Evolutionary conservation across 352 stramenopile genomes (phyloP), one percentile per base, ranked within the genome.

Genomic region (Thraustotheca clavata): DNA sequence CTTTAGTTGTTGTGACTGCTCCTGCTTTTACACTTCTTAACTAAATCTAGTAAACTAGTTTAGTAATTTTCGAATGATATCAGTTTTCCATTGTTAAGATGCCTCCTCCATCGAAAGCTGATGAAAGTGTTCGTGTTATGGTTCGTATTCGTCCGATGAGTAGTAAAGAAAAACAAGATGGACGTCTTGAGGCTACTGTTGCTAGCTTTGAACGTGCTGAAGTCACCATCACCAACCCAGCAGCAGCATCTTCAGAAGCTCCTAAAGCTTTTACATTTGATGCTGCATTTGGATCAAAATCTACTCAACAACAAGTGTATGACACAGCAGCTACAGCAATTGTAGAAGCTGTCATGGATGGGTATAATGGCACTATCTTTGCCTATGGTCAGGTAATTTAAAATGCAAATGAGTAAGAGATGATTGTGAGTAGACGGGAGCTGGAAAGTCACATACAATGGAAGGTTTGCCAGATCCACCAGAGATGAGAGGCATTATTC

Each of bases 241-340:
- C 80, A 38, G 79, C 69, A 0, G 72, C 72, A 4, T 65, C 75
- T 24, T 77, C 73, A 1, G 89, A 97, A 49, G 80, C 85, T 6
- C 87, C 89, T 14, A 99, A 98, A 69, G 89, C 76, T 26, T 99
- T 99, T 75, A 97, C 95, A 35, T 98, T 99, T 41, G 96, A 99
- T 75, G 89, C 93, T 4, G 92, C 98, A 0, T 98, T 99, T 63
- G 93, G 83, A 8, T 73, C 89, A n/a, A 79, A 86, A 35, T 97
- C 89, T 31, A 91, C 88, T 29, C 96, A 99, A 74, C 76, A 96
- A 69, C 80, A 98, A 63, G 91, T 98, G 31, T 98, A 98, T 71
- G 79, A 97, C 50, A 83, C 77, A 32, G 81, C 91, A 4, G 88
- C 80, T 5, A 91, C n/a, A n/a, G n/a, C n/a, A n/a, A 86, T 98